Percentiles rank a stretch among this genome's conserved stretches.
phyloP scores from a whole-genome alignment of 1,139 yeast genomes.

The Hemisphaericaspora subhashii region DNA sequence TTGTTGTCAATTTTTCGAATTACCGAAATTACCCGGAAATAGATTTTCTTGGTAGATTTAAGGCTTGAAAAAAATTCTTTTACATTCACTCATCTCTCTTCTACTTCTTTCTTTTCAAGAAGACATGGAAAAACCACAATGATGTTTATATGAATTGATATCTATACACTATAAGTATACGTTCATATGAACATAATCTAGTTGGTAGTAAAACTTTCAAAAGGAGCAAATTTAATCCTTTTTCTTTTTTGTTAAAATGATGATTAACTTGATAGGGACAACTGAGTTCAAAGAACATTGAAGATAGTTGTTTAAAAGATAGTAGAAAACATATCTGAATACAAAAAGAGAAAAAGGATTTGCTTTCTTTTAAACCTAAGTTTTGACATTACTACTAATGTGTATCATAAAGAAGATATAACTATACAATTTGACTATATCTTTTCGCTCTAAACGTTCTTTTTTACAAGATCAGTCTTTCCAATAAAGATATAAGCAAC shows the following conservation, averaged over 20 bases:
- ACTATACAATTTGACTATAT: too few species aligned
- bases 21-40: slow-evolving; percentile 5
- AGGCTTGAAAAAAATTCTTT: too few species aligned
- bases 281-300: slow-evolving; percentile 27
- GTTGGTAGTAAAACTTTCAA: neutral
- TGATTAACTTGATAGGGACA: slow-evolving; percentile 37
- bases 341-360: neutral
- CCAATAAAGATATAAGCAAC: slow-evolving; percentile 58
- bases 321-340: slow-evolving; percentile 18
- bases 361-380: neutral
- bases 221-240: neutral
- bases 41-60: too few species aligned
- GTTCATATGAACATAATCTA: neutral
- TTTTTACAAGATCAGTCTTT: slow-evolving; percentile 30
- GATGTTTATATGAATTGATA: neutral
- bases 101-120: neutral
- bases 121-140: too few species aligned
- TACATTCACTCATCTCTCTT: neutral
- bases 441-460: slow-evolving; percentile 26
- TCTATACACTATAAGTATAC: neutral
- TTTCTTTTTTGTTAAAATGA: slow-evolving; percentile 12
- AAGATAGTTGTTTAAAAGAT: slow-evolving; percentile 20
- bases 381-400: neutral
- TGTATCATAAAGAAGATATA: neutral
- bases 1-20: too few species aligned